Base-by-base conservation (phyloP, 2,329 filamentous ascomycete species). In the Chaetoscypha palmicola region DNA sequence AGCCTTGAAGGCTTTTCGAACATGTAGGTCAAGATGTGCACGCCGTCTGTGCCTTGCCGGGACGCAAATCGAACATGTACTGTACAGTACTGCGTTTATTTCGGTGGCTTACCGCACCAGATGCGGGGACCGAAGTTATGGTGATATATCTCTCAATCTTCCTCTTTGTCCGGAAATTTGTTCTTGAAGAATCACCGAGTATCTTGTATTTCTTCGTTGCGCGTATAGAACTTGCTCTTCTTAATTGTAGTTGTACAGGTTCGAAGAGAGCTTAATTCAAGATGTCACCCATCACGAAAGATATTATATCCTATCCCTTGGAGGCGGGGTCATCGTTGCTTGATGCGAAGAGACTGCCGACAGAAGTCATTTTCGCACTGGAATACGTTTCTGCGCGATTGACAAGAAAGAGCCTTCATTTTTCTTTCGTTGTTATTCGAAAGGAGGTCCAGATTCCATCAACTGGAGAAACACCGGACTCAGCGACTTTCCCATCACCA, bases 241-340 rank as follows among this genome's bases (percentile, higher is more conserved):
- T 10, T 19, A n/a, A 16, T 31, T 11, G 7, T 33, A 28, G 24
- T 19, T 41, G 14, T 17, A 23, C 7, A 26, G 17, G 33, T 33
- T 24, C 10, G 37, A 39, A 30, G 37, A 33, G 12, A 21, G 28
- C 26, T 30, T 41, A 41, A 41, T 41, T 33, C 20, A 45, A 46
- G 5, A 60, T 60, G 58, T n/a, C 38, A 10, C 37, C 54, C 33
- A 56, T 60, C 47, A 47, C 52, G 57, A 81, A 78, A 63, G 65
- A 69, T 43, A 68, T 65, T 45, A 82, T 82, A 55, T 81, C 78
- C 1, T 72, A 76, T 38, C 78, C 79, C 11, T 69, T 83, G 45
- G 79, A 81, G 66, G 77, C 78, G 21, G 77, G 77, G 14, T 65
- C 67, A 32, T 81, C 77, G 16, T 66, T 81, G 43, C 70, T 79